A percentile compares a stretch with the other conserved stretches of the same genome.
These are phyloP conservation scores for Brassica balearica DNA, from an alignment of 441 rosid species.

Conservation along the genomic window DNA sequence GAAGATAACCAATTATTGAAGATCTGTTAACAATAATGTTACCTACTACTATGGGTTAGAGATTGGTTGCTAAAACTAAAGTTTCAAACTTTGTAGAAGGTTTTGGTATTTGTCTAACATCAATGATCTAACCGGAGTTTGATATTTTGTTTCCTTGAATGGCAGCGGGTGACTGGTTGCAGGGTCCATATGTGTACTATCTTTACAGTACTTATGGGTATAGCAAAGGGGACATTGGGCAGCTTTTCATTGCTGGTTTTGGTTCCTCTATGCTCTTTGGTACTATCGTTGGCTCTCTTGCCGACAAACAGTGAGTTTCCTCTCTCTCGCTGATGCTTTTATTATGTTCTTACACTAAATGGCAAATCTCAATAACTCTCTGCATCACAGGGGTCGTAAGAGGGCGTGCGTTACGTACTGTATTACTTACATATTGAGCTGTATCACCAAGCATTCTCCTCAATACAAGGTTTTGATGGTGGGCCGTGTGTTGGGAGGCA, in stretches of 20 bases:
- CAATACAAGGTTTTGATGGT: slow-evolving; percentile 90
- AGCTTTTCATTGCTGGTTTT: slow-evolving; percentile 98
- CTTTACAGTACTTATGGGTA: slow-evolving; percentile 86
- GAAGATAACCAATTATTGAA: no score
- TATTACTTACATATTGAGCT: slow-evolving; percentile 90
- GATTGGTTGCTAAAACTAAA: slow-evolving; percentile 13
- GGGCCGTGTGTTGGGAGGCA: slow-evolving; percentile 97
- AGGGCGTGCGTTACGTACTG: slow-evolving; percentile 93
- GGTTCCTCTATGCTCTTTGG: slow-evolving; percentile 99
- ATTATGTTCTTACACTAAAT: no score
- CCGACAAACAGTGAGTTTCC: slow-evolving; percentile 86
- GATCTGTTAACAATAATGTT: not conserved
- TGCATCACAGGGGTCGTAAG: slow-evolving; percentile 87
- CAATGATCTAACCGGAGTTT: no score
- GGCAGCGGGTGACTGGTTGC: slow-evolving; percentile 98
- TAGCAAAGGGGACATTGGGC: slow-evolving; percentile 94
- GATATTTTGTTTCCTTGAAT: slow-evolving; percentile 29
- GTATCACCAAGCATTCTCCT: slow-evolving; percentile 96
- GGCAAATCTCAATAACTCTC: not conserved
- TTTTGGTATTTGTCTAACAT: no score
- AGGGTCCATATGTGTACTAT: slow-evolving; percentile 97
- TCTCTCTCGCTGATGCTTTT: slow-evolving; percentile 8
- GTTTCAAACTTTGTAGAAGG: slow-evolving; percentile 18
- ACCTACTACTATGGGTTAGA: not conserved
- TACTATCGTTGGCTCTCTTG: slow-evolving; percentile 95